phyloP scores from a whole-genome alignment of 805 yeast genomes.

The Brettanomyces bruxellensis region DNA sequence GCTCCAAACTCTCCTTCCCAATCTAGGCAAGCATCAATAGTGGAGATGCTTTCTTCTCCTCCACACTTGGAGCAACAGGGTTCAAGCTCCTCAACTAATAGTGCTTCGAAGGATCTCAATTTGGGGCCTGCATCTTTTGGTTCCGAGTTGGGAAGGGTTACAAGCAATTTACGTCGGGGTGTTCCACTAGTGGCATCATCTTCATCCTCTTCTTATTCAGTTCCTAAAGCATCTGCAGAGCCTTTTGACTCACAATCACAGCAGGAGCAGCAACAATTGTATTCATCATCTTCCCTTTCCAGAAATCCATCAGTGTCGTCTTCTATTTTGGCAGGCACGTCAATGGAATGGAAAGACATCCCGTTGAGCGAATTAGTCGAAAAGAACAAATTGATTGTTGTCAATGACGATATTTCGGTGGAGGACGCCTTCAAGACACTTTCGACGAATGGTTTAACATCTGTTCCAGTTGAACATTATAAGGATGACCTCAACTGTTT shows the following conservation, averaged over 20 bases:
- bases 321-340: slow-evolving; percentile 18
- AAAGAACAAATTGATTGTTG: slow-evolving; percentile 63
- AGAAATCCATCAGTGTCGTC: slow-evolving; percentile 30
- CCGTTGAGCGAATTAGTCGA: slow-evolving; percentile 68
- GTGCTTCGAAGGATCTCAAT: slow-evolving; percentile 2
- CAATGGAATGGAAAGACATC: slow-evolving; percentile 64
- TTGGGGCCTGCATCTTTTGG: background rate
- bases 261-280: slow-evolving; percentile 3
- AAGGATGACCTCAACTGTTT: slow-evolving; percentile 57
- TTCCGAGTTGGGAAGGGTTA: background rate
- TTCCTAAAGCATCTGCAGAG: background rate
- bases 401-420: slow-evolving; percentile 60
- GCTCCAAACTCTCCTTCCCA: slow-evolving; percentile 26
- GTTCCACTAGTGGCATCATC: background rate
- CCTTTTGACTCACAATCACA: background rate
- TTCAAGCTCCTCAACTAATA: slow-evolving; percentile 7
- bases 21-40: slow-evolving; percentile 59
- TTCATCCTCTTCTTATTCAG: background rate
- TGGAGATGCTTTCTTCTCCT: slow-evolving; percentile 67
- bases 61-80: slow-evolving; percentile 43
- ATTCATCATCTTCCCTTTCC: slow-evolving; percentile 19
- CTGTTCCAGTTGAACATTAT: slow-evolving; percentile 66
- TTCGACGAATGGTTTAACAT: slow-evolving; percentile 64
- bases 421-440: slow-evolving; percentile 84
- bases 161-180: background rate